Conservation (phyloP, 2,329 filamentous ascomycete species). For the Fusarium sp. region DNA sequence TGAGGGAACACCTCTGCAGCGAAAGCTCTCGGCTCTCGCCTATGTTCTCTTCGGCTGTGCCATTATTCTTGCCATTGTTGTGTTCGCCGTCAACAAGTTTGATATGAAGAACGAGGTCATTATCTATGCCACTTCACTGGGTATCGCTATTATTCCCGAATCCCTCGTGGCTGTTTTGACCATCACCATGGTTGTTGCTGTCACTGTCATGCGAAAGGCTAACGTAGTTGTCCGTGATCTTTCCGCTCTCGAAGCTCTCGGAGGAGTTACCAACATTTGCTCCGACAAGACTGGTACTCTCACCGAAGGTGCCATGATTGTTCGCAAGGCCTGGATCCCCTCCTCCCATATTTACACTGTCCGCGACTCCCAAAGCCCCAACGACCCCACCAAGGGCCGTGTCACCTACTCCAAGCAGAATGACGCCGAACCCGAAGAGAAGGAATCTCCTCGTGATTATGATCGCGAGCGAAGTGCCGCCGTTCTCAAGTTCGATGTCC, state of each 20-base stretch:
- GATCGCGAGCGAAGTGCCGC: constrained; percentile 71
- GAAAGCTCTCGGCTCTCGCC: constrained; percentile 82
- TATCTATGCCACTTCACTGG: constrained; percentile 69
- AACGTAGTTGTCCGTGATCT: constrained; percentile 76
- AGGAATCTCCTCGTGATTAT: constrained; percentile 65
- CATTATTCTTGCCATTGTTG: constrained; percentile 68
- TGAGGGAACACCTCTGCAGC: constrained; percentile 81
- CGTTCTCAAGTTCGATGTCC: constrained; percentile 73
- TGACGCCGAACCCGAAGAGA: constrained; percentile 50
- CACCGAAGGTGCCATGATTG: constrained; percentile 78
- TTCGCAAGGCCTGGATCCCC: constrained; percentile 75
- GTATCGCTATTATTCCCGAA: constrained; percentile 73
- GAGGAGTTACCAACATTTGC: constrained; percentile 79
- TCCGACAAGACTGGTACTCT: constrained; percentile 81
- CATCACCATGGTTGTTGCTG: constrained; percentile 77
- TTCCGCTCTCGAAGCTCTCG: constrained; percentile 76
- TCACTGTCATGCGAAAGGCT: constrained; percentile 73
- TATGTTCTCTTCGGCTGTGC: constrained; percentile 81
- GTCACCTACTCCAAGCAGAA: constrained; percentile 62
- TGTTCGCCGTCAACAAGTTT: constrained; percentile 70
- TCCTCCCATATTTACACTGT: constrained; percentile 69
- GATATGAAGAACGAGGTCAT: constrained; percentile 65
- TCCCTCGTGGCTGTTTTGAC: constrained; percentile 77
- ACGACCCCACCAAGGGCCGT: constrained; percentile 70
- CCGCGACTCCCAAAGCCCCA: constrained; percentile 71